Base-by-base conservation (phyloP, 192 early-diverging fungal genomes). In the Dissophora ornata region DNA sequence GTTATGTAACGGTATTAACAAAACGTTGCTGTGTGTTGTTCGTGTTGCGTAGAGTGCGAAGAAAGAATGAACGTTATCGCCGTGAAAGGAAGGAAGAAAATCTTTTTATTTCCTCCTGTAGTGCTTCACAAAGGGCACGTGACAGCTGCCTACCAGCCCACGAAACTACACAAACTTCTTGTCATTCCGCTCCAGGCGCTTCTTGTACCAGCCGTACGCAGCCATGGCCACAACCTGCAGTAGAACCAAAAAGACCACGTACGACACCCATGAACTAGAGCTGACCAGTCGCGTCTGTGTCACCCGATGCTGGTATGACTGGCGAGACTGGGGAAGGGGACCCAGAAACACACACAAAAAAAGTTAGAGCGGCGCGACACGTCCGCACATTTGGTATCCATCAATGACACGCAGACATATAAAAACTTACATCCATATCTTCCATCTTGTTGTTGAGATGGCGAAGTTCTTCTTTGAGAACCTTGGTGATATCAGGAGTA, bases 201-300 rank as follows among this genome's bases (percentile, higher is more conserved):
- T 77, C 73, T 62, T 77, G 53, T 77, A 77, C 73, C 73, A 77
- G 28, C 38, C 51, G 36, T 67, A 77, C 6, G 34, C 64, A 25
- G 52, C 26, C 24, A 62, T 18, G 1, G 48, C 73, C 0, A 40
- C 57, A 0, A 49, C 58, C 30, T 77, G 73, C 11, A 62, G 5
- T 18, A 77, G 21, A 7, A 77, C 62, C 73, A 77, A 34, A 15
- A 77, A 67, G 21, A 67, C 65, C 0, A 77, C 59, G 33, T 77
- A 77, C 2, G 44, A 29, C 38, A 67, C 28, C 73, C 73, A 77
- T 16, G 73, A 77, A 1, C 18, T 56, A 3, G 73, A 77, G 32
- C 41, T 62, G 24, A 47, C 53, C 24, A 77, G 40, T 2, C 42
- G 38, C 8, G 47, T 45, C 46, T 67, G 73, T 4, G 73, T 77